These are phyloP conservation scores for Byssoonygena ceratinophila DNA, from an alignment of 2,329 filamentous ascomycete genomes.

Conservation along the genomic window DNA sequence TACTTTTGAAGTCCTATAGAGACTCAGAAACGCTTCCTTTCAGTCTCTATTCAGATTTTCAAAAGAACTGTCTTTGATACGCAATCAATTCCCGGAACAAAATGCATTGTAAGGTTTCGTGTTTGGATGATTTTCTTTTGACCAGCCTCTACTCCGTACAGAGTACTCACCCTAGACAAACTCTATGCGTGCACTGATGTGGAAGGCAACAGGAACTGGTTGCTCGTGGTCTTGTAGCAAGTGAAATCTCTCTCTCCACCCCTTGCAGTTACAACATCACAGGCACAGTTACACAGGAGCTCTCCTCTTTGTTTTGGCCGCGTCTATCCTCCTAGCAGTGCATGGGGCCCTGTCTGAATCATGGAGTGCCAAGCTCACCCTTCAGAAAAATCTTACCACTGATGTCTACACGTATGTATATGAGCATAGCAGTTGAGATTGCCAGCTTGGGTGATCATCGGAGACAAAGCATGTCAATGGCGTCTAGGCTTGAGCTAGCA, in stretches of 20 bases:
- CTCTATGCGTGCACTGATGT: no score
- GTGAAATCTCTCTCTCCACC: not conserved
- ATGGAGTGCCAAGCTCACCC: constrained; percentile 59
- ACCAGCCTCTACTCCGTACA: no score
- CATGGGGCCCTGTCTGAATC: constrained; percentile 59
- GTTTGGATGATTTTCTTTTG: no score
- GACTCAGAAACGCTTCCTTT: no score
- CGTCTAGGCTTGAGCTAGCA: constrained; percentile 47
- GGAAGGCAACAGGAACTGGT: not conserved
- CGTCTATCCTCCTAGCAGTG: constrained; percentile 56
- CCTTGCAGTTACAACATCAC: not conserved
- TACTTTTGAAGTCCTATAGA: no score
- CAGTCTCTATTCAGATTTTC: no score
- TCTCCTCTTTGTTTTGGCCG: constrained; percentile 50
- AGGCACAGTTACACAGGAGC: constrained; percentile 44
- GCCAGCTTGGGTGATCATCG: constrained; percentile 58
- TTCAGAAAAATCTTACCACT: constrained; percentile 51
- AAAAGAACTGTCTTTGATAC: not conserved
- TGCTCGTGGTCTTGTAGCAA: not conserved
- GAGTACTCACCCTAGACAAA: no score
- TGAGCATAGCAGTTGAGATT: constrained; percentile 55
- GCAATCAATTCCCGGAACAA: no score
- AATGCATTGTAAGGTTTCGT: no score
- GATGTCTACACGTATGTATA: constrained; percentile 63
- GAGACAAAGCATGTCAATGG: constrained; percentile 47